Conservation (phyloP, 73 alveolate genomes). For the Symbiodinium natans region DNA sequence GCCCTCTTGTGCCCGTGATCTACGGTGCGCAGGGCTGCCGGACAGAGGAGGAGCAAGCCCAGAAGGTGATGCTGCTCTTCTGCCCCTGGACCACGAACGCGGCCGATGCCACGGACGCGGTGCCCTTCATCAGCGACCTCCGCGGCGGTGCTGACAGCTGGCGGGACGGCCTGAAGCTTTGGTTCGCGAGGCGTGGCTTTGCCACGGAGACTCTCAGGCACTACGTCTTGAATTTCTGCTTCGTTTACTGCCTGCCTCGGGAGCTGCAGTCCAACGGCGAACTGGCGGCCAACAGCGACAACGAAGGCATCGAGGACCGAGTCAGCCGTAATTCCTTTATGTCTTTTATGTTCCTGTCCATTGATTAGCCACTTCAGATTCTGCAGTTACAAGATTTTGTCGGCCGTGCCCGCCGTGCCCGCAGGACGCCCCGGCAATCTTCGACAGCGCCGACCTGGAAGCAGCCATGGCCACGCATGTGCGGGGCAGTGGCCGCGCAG, state of each 20-base stretch:
- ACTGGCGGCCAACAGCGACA: background rate
- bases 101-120: background rate
- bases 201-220: background rate
- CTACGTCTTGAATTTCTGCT: background rate
- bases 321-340: background rate
- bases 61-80: background rate
- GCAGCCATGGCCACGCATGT: background rate
- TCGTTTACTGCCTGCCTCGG: background rate
- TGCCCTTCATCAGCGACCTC: background rate
- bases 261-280: conserved; percentile 3
- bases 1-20: background rate
- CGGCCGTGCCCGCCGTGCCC: too few relatives aligned
- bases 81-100: background rate
- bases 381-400: too few relatives aligned
- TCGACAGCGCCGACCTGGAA: background rate
- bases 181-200: background rate
- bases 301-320: conserved; percentile 19
- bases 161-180: background rate
- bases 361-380: background rate
- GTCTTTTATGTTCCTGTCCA: background rate
- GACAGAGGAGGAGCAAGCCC: background rate
- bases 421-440: background rate
- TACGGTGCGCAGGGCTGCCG: background rate
- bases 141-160: background rate
- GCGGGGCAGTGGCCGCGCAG: background rate